A percentile compares a stretch with the other conserved stretches of the same genome.
Evolutionary conservation across 2,329 filamentous ascomycete genomes (phyloP).

Genomic region (Daldinia sp.): DNA sequence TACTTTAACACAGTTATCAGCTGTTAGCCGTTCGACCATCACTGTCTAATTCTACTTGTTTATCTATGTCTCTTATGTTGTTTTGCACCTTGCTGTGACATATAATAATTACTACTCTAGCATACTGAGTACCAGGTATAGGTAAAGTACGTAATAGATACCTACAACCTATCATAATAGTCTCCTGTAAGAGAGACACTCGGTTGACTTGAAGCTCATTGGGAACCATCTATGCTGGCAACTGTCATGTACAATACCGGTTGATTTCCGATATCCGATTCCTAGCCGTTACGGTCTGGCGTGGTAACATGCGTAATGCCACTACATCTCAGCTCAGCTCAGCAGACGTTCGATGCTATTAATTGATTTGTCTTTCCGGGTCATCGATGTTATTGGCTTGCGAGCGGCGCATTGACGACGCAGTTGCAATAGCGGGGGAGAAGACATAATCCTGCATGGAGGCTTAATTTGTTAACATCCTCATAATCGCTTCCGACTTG

Average conservation of each 20-base stretch:
- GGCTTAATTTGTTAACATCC: background rate
- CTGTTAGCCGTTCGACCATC: background rate
- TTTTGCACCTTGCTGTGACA: background rate
- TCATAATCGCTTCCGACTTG: background rate
- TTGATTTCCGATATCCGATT: background rate
- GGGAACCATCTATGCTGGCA: background rate
- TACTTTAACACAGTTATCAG: background rate
- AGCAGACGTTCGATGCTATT: background rate
- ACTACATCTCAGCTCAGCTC: background rate
- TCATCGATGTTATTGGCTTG: background rate
- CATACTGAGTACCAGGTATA: background rate
- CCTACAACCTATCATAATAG: background rate
- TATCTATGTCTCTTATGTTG: background rate
- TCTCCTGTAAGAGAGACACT: background rate
- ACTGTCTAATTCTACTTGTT: background rate
- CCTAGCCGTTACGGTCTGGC: background rate
- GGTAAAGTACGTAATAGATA: background rate
- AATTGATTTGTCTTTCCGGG: background rate
- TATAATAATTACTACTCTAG: background rate
- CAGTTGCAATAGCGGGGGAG: background rate
- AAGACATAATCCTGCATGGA: background rate
- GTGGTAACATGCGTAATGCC: background rate
- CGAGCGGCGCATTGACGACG: background rate
- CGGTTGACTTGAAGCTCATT: background rate
- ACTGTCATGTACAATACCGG: background rate